phyloP scores from a whole-genome alignment of 2,329 filamentous ascomycete genomes.

The Aspergillus spinulosporus region DNA sequence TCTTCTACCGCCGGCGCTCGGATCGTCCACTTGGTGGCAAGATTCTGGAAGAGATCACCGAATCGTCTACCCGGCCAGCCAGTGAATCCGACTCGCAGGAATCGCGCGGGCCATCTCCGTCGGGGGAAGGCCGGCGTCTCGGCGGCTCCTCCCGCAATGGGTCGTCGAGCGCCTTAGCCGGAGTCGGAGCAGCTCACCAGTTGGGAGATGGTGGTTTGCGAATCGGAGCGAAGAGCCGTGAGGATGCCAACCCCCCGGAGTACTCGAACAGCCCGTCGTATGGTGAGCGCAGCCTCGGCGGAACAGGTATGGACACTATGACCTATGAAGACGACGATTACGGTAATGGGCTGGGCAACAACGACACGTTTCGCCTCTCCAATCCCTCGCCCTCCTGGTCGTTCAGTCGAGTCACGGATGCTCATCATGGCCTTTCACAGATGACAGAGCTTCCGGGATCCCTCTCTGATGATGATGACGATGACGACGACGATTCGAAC shows the following conservation, averaged over 20 bases:
- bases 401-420: constrained; percentile 34
- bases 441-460: constrained; percentile 31
- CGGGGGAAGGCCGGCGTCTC: constrained; percentile 87
- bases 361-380: constrained; percentile 24
- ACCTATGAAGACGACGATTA: constrained; percentile 32
- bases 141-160: constrained; percentile 84
- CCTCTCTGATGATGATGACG: constrained; percentile 35
- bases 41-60: constrained; percentile 69
- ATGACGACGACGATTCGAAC: constrained; percentile 44
- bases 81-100: constrained; percentile 49
- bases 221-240: constrained; percentile 38
- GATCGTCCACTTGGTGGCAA: constrained; percentile 74
- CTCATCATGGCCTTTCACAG: constrained; percentile 34
- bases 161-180: constrained; percentile 83
- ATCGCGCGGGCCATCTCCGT: constrained; percentile 50
- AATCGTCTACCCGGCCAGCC: constrained; percentile 57
- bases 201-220: constrained; percentile 62
- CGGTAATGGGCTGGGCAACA: constrained; percentile 25
- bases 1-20: constrained; percentile 92
- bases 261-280: constrained; percentile 31
- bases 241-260: constrained; percentile 32
- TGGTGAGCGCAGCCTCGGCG: constrained; percentile 26
- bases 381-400: constrained; percentile 38
- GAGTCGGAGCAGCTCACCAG: constrained; percentile 73
- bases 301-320: constrained; percentile 30